Percentiles rank a stretch among this genome's conserved stretches.
phyloP scores from a whole-genome alignment of 2,329 filamentous ascomycete genomes.

The Huntiella omanensis region DNA sequence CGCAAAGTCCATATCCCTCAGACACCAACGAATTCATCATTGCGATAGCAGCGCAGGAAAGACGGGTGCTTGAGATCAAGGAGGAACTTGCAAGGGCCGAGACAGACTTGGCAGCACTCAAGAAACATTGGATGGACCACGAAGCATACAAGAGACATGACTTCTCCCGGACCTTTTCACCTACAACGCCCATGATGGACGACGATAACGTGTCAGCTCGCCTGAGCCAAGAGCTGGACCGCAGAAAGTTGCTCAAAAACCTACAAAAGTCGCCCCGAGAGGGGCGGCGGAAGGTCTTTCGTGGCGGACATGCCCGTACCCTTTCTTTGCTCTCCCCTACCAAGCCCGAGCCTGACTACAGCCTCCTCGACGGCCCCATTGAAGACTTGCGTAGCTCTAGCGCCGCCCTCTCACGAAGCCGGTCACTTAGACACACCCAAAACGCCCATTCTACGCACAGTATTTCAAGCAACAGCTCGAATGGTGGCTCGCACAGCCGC shows the following conservation, averaged over 20 bases:
- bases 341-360: conserved; percentile 26
- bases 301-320: conserved; percentile 40
- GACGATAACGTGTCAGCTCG: conserved; percentile 23
- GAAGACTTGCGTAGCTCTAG: conserved; percentile 22
- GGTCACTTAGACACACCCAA: conserved; percentile 9
- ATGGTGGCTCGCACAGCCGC: conserved; percentile 4
- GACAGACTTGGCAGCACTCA: conserved; percentile 52
- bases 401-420: conserved; percentile 13
- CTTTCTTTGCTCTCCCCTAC: conserved; percentile 68
- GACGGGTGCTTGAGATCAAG: conserved; percentile 71
- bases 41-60: conserved; percentile 79
- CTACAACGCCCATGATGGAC: conserved; percentile 14
- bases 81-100: conserved; percentile 82
- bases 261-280: conserved; percentile 25
- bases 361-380: conserved; percentile 24
- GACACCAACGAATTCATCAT: conserved; percentile 58
- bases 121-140: conserved; percentile 63
- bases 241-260: conserved; percentile 48
- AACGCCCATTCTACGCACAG: conserved; percentile 5
- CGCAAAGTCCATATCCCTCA: conserved; percentile 19
- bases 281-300: conserved; percentile 45
- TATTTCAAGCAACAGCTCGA: conserved; percentile 7
- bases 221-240: conserved; percentile 45
- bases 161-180: conserved; percentile 22
- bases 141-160: conserved; percentile 61